Percentiles rank a stretch among this genome's conserved stretches.
Evolutionary conservation across 306 rosid genomes (phyloP).

Genomic region (Inga leiocalycina): DNA sequence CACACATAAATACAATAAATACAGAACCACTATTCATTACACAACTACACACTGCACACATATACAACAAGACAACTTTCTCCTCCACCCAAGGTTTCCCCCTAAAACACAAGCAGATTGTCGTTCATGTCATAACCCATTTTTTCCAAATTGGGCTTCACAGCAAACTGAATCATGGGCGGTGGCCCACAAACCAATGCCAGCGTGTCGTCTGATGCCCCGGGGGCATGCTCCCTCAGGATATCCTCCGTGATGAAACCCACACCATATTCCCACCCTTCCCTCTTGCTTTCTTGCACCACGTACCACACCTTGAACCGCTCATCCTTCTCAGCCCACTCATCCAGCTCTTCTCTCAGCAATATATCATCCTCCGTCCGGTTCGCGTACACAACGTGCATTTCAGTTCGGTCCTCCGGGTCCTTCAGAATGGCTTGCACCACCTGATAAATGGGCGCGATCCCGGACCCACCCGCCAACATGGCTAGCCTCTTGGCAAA

Average conservation of each 20-base stretch:
- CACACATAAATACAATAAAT: too few species aligned
- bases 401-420: constrained; percentile 69
- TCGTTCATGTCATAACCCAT: constrained; percentile 64
- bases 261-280: constrained; percentile 72
- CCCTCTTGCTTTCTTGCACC: constrained; percentile 48
- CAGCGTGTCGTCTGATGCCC: constrained; percentile 49
- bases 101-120: constrained; percentile 61
- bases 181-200: constrained; percentile 88
- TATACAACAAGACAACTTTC: neutral
- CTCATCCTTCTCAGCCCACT: constrained; percentile 57
- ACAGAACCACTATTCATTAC: neutral
- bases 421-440: constrained; percentile 73
- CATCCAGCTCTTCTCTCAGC: constrained; percentile 68
- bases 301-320: constrained; percentile 81
- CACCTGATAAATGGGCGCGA: constrained; percentile 81
- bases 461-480: constrained; percentile 89
- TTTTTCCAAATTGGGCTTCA: constrained; percentile 72
- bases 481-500: constrained; percentile 67
- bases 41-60: neutral
- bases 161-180: constrained; percentile 76
- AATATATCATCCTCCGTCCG: constrained; percentile 75
- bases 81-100: neutral
- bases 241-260: constrained; percentile 67
- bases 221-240: constrained; percentile 65
- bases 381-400: constrained; percentile 78